Conservation (phyloP, 2,329 filamentous ascomycete species). For the Diaporthe ilicicola region DNA sequence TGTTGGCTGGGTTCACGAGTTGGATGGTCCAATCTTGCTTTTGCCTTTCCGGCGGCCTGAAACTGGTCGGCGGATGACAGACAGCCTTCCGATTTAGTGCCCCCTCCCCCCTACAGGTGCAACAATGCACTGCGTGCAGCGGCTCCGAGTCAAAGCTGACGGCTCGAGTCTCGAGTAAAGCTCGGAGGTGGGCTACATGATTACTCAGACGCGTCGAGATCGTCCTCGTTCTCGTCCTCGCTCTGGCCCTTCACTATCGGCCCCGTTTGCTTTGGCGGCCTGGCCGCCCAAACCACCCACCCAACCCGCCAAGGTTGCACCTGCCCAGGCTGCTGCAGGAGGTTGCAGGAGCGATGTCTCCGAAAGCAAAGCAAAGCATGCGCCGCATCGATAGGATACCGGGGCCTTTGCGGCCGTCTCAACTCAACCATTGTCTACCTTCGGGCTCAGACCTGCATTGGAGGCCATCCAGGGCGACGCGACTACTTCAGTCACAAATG, state of each 20-base stretch:
- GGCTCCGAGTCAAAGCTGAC: conserved; percentile 23
- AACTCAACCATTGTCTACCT: not conserved
- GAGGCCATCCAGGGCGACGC: not conserved
- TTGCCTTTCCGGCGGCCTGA: conserved; percentile 9
- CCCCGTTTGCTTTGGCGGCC: conserved; percentile 9
- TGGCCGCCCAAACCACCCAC: conserved; percentile 2
- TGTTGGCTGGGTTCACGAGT: conserved; percentile 7
- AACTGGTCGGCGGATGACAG: conserved; percentile 22
- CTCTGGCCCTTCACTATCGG: not conserved
- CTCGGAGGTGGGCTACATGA: not conserved
- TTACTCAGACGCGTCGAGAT: conserved; percentile 8
- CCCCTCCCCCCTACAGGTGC: not conserved
- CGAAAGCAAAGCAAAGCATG: not conserved
- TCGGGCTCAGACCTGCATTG: not conserved
- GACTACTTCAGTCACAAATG: not conserved
- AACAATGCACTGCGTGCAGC: not conserved
- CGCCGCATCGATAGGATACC: not conserved
- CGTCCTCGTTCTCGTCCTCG: not conserved
- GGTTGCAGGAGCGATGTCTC: conserved; percentile 7
- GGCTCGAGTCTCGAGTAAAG: conserved; percentile 12
- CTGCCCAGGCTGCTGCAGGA: not conserved
- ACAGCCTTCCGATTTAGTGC: conserved; percentile 1
- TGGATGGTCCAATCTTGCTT: not conserved
- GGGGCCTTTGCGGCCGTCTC: not conserved
- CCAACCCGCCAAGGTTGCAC: not conserved